Conservation (phyloP, 2,329 filamentous ascomycete genomes). For the Periconia sp. region DNA sequence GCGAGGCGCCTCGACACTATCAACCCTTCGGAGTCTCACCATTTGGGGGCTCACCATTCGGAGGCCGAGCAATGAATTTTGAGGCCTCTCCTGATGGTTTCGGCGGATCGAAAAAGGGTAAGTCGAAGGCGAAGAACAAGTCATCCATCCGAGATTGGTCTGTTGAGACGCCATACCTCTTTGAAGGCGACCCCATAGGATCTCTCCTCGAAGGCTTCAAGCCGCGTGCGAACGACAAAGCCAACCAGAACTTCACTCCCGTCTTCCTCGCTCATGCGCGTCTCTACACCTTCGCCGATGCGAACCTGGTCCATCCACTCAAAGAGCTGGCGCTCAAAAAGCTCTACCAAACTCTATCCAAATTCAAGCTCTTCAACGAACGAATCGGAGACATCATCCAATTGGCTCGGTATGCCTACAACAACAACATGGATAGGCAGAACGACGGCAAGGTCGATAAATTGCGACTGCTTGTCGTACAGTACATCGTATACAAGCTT, state of each 20-base stretch:
- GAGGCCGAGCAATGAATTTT: too few relatives aligned
- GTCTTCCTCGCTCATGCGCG: conserved; percentile 37
- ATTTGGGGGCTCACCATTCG: too few relatives aligned
- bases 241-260: conserved; percentile 22
- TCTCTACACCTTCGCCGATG: conserved; percentile 33
- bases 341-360: conserved; percentile 31
- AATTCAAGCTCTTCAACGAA: conserved; percentile 26
- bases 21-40: too few relatives aligned
- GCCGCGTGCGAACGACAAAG: conserved; percentile 7
- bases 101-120: too few relatives aligned
- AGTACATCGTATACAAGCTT: conserved; percentile 28
- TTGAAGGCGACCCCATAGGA: background rate
- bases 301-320: conserved; percentile 29
- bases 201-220: conserved; percentile 2
- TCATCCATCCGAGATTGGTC: too few relatives aligned
- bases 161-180: too few relatives aligned
- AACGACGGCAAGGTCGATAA: conserved; percentile 22
- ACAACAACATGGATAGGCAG: conserved; percentile 19
- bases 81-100: too few relatives aligned
- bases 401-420: conserved; percentile 28
- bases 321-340: conserved; percentile 31
- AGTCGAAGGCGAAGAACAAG: too few relatives aligned
- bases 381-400: conserved; percentile 30
- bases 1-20: too few relatives aligned
- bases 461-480: conserved; percentile 26